These are phyloP conservation scores for Euphorbia celastroides DNA, from an alignment of 441 rosid species.

Conservation along the genomic window DNA sequence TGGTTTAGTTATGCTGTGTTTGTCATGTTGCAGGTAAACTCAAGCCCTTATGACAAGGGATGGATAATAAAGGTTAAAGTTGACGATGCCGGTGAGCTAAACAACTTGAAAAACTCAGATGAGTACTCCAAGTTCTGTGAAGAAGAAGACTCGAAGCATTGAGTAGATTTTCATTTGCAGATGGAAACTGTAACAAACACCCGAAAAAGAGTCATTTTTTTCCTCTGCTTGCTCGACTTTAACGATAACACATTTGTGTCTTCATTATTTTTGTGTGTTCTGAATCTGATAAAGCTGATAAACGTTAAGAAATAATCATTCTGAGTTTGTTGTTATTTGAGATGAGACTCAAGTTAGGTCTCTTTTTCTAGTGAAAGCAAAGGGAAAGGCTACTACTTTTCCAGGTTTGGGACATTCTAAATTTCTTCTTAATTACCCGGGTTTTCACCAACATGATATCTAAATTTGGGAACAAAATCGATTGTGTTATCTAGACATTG, in stretches of 20 bases:
- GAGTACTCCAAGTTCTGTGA: slow-evolving; percentile 76
- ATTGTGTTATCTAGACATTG: too few species aligned
- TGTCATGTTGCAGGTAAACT: slow-evolving; percentile 53
- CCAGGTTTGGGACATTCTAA: too few species aligned
- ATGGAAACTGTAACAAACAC: background rate
- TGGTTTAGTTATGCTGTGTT: background rate
- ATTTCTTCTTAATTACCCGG: too few species aligned
- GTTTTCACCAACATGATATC: too few species aligned
- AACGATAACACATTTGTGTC: slow-evolving; percentile 10
- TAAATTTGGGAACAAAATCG: too few species aligned
- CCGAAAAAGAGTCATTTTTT: background rate
- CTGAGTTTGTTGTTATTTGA: background rate
- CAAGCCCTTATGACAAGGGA: slow-evolving; percentile 74
- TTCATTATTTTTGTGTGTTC: slow-evolving; percentile 12
- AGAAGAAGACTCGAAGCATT: slow-evolving; percentile 80
- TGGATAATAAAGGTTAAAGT: slow-evolving; percentile 85
- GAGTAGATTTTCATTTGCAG: slow-evolving; percentile 11
- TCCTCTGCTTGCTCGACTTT: background rate
- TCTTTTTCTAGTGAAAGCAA: too few species aligned
- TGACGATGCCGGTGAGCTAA: slow-evolving; percentile 45
- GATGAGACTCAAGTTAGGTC: too few species aligned
- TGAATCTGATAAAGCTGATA: background rate
- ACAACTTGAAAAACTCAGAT: slow-evolving; percentile 66
- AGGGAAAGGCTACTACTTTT: too few species aligned
- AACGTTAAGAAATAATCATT: background rate